phyloP scores from a whole-genome alignment of 2,329 filamentous ascomycete species.

The Sclerotinia nivalis region DNA sequence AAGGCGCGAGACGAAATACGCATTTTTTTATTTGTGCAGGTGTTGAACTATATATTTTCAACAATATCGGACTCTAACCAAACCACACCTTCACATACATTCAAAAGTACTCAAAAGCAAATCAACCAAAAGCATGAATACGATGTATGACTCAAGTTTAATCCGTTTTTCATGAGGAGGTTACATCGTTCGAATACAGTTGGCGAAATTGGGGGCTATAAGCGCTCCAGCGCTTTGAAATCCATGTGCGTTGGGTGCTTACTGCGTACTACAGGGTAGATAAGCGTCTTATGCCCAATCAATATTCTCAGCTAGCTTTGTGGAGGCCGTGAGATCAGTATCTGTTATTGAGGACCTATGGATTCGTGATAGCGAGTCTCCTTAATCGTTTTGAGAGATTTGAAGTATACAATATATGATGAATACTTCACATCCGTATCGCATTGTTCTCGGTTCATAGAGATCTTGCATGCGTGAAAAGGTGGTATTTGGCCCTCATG shows the following conservation, averaged over 20 bases:
- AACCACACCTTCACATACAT: neutral
- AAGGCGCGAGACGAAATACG: neutral
- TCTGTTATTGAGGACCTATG: too few relatives aligned
- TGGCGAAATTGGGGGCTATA: neutral
- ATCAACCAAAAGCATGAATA: neutral
- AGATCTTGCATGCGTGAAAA: too few relatives aligned
- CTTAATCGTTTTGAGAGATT: too few relatives aligned
- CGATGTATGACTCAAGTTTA: neutral
- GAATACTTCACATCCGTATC: too few relatives aligned
- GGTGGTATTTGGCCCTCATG: too few relatives aligned
- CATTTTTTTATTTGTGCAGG: neutral
- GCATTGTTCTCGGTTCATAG: too few relatives aligned
- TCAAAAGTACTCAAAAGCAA: neutral
- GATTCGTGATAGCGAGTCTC: too few relatives aligned
- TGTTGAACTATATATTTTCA: neutral
- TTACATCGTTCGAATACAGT: neutral
- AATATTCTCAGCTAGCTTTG: too few relatives aligned
- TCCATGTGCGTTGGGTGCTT: neutral
- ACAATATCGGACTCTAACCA: neutral
- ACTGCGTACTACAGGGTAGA: too few relatives aligned
- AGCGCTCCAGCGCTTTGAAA: neutral
- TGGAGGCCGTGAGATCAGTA: too few relatives aligned
- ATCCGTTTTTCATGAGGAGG: neutral
- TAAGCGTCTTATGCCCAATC: too few relatives aligned
- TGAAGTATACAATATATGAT: too few relatives aligned